Base-by-base conservation (phyloP, 441 rosid genomes). In the Dalechampia spathulata region DNA sequence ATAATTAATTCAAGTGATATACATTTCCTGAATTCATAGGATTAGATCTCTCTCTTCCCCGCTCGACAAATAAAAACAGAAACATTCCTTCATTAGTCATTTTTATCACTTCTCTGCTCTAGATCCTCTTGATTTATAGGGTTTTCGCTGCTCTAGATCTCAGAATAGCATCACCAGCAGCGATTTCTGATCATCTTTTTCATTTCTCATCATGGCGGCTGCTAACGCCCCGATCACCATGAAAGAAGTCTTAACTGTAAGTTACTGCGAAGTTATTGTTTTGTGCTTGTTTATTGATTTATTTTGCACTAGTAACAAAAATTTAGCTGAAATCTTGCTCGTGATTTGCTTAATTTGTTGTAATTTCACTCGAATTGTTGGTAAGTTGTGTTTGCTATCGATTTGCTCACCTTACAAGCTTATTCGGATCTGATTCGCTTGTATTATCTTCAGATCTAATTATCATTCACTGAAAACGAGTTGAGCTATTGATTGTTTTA, bases 161-260 rank as follows among this genome's bases (percentile, higher is more conserved):
- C 63, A n/a, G n/a, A n/a, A n/a, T n/a, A n/a, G n/a, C n/a, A n/a
- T n/a, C n/a, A n/a, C n/a, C n/a, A n/a, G n/a, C n/a, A n/a, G 60
- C 73, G 66, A 70, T 65, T 67, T 71, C 10, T 8, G 22, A 49
- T 28, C 34, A 28, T 11, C 34, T 53, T 23, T 47, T 7, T 9
- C 2, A 14, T 3, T 15, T 28, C 48, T 40, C 56, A 36, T 56
- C 71, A 80, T 80, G 85, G 82, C 85, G 65, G 78, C 85, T 28
- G 85, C 85, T 27, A 80, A 65, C 76, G 82, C 85, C 6, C 85
- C 82, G 71, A 80, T 80, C 75, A 47, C 78, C 68, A 80, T 79
- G 82, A 79, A 77, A 55, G 85, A 79, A 72, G 76, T 74, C 45
- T 52, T 79, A 38, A 79, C 80, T 27, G 85, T 79, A 44, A 72